Evolutionary conservation across 306 rosid genomes (phyloP).

Genomic region (Mucuna pruriens): DNA sequence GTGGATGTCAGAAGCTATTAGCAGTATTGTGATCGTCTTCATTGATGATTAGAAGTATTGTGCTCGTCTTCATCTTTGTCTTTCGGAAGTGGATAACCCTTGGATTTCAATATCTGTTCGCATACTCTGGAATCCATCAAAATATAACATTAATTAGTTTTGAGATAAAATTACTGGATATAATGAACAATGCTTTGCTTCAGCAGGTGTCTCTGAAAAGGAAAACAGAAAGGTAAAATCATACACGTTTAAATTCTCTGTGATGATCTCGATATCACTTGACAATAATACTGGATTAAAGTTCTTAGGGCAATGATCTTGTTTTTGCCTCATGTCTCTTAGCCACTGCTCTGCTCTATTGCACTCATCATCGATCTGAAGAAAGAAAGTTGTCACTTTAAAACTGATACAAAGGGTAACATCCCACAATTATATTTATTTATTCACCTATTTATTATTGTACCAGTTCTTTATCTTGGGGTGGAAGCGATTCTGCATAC

Average conservation of each 20-base stretch:
- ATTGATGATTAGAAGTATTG: constrained; percentile 43
- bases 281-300: constrained; percentile 59
- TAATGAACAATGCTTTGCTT: background rate
- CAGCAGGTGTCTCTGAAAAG: background rate
- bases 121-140: constrained; percentile 61
- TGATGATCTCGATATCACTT: constrained; percentile 65
- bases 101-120: constrained; percentile 50
- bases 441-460: background rate
- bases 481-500: constrained; percentile 45
- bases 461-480: constrained; percentile 48
- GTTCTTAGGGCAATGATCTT: constrained; percentile 69
- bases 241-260: constrained; percentile 70
- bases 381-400: constrained; percentile 27
- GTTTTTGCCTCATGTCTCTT: constrained; percentile 65
- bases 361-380: constrained; percentile 64
- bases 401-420: constrained; percentile 10
- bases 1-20: constrained; percentile 31
- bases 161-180: constrained; percentile 31
- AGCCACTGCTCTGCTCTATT: constrained; percentile 83
- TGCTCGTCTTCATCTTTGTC: constrained; percentile 36
- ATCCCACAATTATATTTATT: constrained; percentile 2
- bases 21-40: too few relatives aligned
- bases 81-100: constrained; percentile 48
- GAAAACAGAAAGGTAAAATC: constrained; percentile 24
- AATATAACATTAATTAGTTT: constrained; percentile 31